phyloP scores from a whole-genome alignment of 768 basidiomycete genomes.

The Lactarius hengduanensis region DNA sequence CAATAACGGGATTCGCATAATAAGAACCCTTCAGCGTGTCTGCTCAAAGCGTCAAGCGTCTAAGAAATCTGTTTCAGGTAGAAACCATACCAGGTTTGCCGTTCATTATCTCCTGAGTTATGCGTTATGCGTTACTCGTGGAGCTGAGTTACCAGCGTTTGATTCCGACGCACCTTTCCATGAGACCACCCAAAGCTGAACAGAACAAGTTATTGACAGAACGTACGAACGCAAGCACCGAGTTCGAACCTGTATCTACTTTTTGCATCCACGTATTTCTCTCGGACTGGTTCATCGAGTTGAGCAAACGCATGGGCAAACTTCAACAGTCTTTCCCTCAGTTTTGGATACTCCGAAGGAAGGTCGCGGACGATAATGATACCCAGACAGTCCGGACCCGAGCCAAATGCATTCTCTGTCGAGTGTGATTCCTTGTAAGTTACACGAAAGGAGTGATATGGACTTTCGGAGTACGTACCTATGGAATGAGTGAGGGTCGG shows the following conservation, averaged over 20 bases:
- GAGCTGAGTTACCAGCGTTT: neutral
- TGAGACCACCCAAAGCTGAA: slow-evolving; percentile 94
- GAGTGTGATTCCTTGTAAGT: slow-evolving; percentile 5
- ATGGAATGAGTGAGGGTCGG: slow-evolving; percentile 57
- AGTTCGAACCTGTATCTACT: slow-evolving; percentile 69
- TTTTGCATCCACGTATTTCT: slow-evolving; percentile 69
- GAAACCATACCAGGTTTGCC: slow-evolving; percentile 65
- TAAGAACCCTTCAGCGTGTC: slow-evolving; percentile 90
- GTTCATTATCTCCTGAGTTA: slow-evolving; percentile 86
- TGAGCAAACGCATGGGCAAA: slow-evolving; percentile 74
- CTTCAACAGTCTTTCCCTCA: slow-evolving; percentile 71
- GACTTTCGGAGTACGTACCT: slow-evolving; percentile 40
- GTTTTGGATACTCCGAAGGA: slow-evolving; percentile 57
- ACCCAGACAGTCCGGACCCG: slow-evolving; percentile 69
- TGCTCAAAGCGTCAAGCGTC: slow-evolving; percentile 31
- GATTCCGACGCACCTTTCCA: slow-evolving; percentile 63
- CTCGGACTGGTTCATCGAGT: slow-evolving; percentile 62
- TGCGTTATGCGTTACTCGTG: slow-evolving; percentile 12
- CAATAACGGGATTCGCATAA: slow-evolving; percentile 84
- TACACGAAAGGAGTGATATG: slow-evolving; percentile 6
- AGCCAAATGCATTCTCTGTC: slow-evolving; percentile 80
- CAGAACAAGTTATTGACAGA: slow-evolving; percentile 13
- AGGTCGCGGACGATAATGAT: slow-evolving; percentile 82
- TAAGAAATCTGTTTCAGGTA: neutral
- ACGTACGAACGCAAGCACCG: neutral